Percentiles rank a stretch among this genome's conserved stretches.
Conservation (phyloP, 176 grass and related monocot species). For the Eleusine indica region DNA sequence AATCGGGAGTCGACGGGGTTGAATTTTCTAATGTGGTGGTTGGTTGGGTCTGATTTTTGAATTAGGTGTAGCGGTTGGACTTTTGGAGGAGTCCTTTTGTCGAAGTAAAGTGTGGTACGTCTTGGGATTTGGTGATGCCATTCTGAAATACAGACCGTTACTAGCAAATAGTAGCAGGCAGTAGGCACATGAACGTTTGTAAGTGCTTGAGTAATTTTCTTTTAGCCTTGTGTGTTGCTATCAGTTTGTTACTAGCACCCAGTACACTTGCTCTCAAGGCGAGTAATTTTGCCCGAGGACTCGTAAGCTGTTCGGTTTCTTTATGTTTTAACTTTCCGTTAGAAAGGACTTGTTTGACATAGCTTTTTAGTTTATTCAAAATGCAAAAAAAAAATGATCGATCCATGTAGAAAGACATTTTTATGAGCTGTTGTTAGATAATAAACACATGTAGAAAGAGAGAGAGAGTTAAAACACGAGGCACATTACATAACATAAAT, state of each 20-base stretch:
- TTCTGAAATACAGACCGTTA: background rate
- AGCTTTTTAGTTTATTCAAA: too few species aligned
- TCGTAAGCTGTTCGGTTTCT: too few species aligned
- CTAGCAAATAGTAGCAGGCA: background rate
- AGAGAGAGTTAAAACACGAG: too few species aligned
- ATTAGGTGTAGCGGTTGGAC: slow-evolving; percentile 30
- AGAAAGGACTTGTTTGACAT: too few species aligned
- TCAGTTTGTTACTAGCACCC: background rate
- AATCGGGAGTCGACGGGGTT: background rate
- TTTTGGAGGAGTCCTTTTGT: background rate
- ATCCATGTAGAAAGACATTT: too few species aligned
- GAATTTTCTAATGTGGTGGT: slow-evolving; percentile 31
- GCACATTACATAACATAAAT: too few species aligned
- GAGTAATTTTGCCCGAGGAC: too few species aligned
- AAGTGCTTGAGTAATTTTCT: background rate
- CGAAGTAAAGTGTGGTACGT: background rate
- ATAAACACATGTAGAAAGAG: too few species aligned
- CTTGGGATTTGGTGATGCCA: background rate
- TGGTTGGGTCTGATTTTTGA: slow-evolving; percentile 27
- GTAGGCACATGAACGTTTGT: background rate
- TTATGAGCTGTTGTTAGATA: too few species aligned
- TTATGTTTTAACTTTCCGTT: too few species aligned
- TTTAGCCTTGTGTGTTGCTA: background rate
- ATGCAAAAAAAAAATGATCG: too few species aligned
- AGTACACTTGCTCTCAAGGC: background rate